phyloP scores from a whole-genome alignment of 805 yeast species.

The Tanozyma kutaoensis region DNA sequence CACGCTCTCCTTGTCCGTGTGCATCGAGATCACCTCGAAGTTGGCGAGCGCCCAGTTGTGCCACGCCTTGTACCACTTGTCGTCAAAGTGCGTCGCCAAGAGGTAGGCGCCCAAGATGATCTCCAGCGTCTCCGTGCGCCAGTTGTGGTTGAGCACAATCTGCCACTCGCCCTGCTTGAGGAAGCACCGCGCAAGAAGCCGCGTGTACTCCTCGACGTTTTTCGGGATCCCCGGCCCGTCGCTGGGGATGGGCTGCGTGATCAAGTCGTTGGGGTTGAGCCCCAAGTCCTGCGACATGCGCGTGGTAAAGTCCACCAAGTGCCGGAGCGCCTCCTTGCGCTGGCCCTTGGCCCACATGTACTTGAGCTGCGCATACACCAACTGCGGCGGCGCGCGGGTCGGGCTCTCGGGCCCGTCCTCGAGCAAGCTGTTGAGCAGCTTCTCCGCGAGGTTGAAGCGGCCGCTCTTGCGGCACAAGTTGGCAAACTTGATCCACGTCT shows the following conservation, averaged over 20 bases:
- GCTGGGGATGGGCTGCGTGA: slow-evolving; percentile 74
- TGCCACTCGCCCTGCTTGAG: slow-evolving; percentile 99
- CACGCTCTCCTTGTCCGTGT: slow-evolving; percentile 7
- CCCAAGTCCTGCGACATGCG: slow-evolving; percentile 84
- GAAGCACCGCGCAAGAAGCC: slow-evolving; percentile 82
- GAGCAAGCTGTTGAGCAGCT: slow-evolving; percentile 66
- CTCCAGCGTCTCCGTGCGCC: slow-evolving; percentile 70
- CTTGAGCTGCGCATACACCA: slow-evolving; percentile 86
- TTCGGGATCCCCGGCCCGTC: slow-evolving; percentile 57
- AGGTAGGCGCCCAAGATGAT: slow-evolving; percentile 84
- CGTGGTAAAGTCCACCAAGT: slow-evolving; percentile 80
- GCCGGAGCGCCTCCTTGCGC: slow-evolving; percentile 72
- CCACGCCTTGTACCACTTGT: slow-evolving; percentile 97
- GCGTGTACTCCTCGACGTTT: slow-evolving; percentile 73
- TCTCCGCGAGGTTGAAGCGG: slow-evolving; percentile 82
- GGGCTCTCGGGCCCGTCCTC: slow-evolving; percentile 56
- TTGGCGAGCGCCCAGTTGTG: slow-evolving; percentile 99
- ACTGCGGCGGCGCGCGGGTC: slow-evolving; percentile 88
- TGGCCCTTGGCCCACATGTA: slow-evolving; percentile 96
- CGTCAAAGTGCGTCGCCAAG: slow-evolving; percentile 89
- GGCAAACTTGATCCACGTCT: slow-evolving; percentile 96
- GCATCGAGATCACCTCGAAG: slow-evolving; percentile 79
- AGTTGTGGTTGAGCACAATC: slow-evolving; percentile 60
- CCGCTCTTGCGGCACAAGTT: slow-evolving; percentile 92
- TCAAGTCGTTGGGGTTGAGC: slow-evolving; percentile 73